Conservation (phyloP, 768 basidiomycete species). For the Lactifluus rugatus region DNA sequence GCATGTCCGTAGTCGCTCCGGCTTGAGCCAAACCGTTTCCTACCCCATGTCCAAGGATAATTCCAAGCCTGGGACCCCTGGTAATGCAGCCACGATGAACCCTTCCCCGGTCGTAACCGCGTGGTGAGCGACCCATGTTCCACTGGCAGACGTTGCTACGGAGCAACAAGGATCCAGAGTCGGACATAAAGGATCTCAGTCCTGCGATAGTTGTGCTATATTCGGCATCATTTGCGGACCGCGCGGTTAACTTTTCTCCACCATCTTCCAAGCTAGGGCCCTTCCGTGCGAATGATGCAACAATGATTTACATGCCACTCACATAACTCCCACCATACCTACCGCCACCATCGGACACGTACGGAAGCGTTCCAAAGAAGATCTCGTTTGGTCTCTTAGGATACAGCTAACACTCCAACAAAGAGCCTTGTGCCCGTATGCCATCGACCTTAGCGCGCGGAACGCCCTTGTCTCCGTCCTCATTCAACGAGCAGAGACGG, state of each 20-base stretch:
- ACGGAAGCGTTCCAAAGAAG: conserved; percentile 58
- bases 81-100: no score
- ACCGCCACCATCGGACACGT: conserved; percentile 30
- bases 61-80: no score
- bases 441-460: conserved; percentile 60
- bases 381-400: conserved; percentile 59
- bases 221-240: conserved; percentile 12
- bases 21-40: no score
- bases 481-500: conserved; percentile 39
- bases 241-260: conserved; percentile 16
- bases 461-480: conserved; percentile 63
- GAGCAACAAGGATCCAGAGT: no score
- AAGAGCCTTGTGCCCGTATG: conserved; percentile 64
- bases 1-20: no score
- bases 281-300: conserved; percentile 61
- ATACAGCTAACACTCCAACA: conserved; percentile 68
- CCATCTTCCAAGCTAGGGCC: conserved; percentile 50
- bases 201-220: no score
- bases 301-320: conserved; percentile 69
- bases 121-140: no score
- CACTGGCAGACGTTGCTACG: no score
- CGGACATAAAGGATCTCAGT: no score
- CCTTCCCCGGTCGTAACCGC: no score
- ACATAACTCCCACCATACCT: conserved; percentile 52
- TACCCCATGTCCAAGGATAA: no score